Percentiles rank a stretch among this genome's conserved stretches.
Evolutionary conservation across 805 yeast genomes (phyloP).

Genomic region (Sugiyamaella qingdaonensis): DNA sequence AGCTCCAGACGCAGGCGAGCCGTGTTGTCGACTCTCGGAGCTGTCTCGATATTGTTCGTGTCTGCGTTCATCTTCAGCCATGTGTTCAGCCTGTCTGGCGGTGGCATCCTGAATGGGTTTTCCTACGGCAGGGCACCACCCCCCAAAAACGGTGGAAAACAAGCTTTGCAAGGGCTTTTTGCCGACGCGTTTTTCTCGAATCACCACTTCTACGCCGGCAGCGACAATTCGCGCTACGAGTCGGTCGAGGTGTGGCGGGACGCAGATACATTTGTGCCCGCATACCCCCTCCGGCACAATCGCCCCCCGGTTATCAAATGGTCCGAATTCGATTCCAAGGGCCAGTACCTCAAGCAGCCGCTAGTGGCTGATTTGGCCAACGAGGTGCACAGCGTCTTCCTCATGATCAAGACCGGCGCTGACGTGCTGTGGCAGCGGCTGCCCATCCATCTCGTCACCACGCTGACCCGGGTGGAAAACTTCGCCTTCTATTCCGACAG

Average conservation of each 20-base stretch:
- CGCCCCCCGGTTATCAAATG: conserved; percentile 7
- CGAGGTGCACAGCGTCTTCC: conserved; percentile 26
- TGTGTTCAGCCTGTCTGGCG: background rate
- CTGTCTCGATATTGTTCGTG: background rate
- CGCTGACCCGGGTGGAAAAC: conserved; percentile 30
- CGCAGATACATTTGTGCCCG: conserved; percentile 10
- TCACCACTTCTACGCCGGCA: background rate
- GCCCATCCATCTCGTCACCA: conserved; percentile 34
- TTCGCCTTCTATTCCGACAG: conserved; percentile 34
- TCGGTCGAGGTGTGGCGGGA: conserved; percentile 19
- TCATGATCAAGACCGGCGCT: conserved; percentile 37
- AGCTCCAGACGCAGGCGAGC: background rate
- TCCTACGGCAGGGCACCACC: background rate
- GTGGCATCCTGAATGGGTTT: background rate
- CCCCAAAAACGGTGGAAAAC: background rate
- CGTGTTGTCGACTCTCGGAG: background rate
- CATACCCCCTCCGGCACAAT: conserved; percentile 11
- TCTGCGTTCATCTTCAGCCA: background rate
- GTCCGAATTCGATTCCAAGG: conserved; percentile 5
- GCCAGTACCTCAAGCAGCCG: conserved; percentile 23
- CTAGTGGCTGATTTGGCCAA: conserved; percentile 25
- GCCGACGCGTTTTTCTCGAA: background rate
- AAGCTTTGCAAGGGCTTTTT: too few species aligned
- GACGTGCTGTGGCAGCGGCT: conserved; percentile 34
- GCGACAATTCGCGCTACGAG: conserved; percentile 9